A percentile compares a stretch with the other conserved stretches of the same genome.
Evolutionary conservation across 495 filamentous ascomycete species (phyloP).

Genomic region (Clavariopsis aquatica): DNA sequence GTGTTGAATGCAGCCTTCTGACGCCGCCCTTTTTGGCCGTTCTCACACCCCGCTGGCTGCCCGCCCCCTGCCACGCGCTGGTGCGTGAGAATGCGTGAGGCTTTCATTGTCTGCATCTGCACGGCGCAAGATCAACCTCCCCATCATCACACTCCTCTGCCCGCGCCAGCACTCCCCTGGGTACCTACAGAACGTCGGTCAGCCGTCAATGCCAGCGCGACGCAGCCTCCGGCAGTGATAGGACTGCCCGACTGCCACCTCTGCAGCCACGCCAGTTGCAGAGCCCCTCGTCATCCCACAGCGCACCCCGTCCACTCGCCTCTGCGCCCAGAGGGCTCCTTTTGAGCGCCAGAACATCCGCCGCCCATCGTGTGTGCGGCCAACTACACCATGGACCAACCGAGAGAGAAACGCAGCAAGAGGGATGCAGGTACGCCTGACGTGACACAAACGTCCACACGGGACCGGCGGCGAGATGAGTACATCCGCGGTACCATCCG

Average conservation of each 20-base stretch:
- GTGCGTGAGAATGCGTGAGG: too few relatives aligned
- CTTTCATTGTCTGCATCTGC: too few relatives aligned
- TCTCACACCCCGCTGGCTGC: not conserved
- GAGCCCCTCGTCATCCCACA: conserved; percentile 24
- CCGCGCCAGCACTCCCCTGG: conserved; percentile 7
- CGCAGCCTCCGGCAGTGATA: conserved; percentile 5
- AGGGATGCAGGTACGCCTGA: conserved; percentile 25
- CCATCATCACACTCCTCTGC: not conserved
- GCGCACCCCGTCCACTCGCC: conserved; percentile 8
- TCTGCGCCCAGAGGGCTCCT: too few relatives aligned
- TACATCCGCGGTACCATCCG: conserved; percentile 33
- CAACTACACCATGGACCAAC: conserved; percentile 28
- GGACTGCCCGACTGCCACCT: conserved; percentile 10
- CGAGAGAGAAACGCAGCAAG: conserved; percentile 24
- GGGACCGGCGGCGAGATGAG: conserved; percentile 29
- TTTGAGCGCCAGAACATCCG: not conserved
- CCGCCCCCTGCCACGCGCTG: not conserved
- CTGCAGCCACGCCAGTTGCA: conserved; percentile 1
- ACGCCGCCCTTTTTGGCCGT: too few relatives aligned
- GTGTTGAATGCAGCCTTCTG: not conserved
- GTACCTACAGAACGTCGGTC: conserved; percentile 17
- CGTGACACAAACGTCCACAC: not conserved
- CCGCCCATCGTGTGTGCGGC: not conserved
- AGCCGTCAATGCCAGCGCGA: conserved; percentile 11
- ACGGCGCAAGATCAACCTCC: not conserved